Percentiles rank a stretch among this genome's conserved stretches.
These are phyloP conservation scores for Cyclotella cryptica DNA, from an alignment of 108 stramenopile species.

Conservation along the genomic window DNA sequence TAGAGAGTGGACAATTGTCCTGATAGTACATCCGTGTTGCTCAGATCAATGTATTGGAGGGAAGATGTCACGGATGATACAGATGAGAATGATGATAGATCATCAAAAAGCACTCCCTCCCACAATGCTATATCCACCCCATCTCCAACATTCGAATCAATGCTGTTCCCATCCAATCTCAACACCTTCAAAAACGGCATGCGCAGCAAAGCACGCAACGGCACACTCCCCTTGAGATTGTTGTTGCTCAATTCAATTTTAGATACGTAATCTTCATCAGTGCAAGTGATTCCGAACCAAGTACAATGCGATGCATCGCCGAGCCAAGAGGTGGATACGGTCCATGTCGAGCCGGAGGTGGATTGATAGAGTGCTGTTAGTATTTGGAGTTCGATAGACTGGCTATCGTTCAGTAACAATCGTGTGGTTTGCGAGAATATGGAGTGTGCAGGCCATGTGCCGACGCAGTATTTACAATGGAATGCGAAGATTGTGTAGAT, in stretches of 20 bases:
- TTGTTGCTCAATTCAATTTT: conserved; percentile 34
- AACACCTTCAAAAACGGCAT: conserved; percentile 31
- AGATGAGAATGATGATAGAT: background rate
- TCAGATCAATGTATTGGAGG: conserved; percentile 25
- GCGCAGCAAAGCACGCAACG: conserved; percentile 20
- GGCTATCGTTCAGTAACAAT: background rate
- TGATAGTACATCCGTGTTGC: conserved; percentile 7
- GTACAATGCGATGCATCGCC: background rate
- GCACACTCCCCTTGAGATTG: conserved; percentile 25
- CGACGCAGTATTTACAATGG: no score
- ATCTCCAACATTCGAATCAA: background rate
- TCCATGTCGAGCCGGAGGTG: conserved; percentile 23
- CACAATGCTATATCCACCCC: conserved; percentile 1
- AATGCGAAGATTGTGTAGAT: no score
- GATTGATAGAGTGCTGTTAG: conserved; percentile 6
- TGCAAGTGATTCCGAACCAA: conserved; percentile 35
- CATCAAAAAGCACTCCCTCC: conserved; percentile 21
- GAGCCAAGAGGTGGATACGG: conserved; percentile 22
- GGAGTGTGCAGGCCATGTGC: no score
- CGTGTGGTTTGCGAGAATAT: no score
- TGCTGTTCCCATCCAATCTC: conserved; percentile 30
- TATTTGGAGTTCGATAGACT: conserved; percentile 15
- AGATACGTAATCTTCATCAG: background rate
- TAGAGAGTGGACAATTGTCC: conserved; percentile 16
- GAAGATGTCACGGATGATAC: conserved; percentile 2